phyloP scores from a whole-genome alignment of 345 rosid genomes.

The Cardamine resedifolia region DNA sequence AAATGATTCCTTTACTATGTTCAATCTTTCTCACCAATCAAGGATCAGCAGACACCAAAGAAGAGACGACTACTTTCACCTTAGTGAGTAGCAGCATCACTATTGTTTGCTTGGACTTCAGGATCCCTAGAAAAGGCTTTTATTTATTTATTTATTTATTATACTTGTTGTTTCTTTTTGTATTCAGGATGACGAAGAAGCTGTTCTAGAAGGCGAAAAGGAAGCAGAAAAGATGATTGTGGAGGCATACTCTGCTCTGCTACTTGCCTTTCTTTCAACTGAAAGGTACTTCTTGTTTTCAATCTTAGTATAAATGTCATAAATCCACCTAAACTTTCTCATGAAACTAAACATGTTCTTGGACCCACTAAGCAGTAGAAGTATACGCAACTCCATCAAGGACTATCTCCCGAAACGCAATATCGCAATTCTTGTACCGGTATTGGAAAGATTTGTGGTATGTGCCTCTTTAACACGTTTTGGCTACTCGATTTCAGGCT shows the following conservation, averaged over 20 bases:
- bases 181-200: slow-evolving; percentile 69
- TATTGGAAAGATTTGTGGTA: slow-evolving; percentile 99
- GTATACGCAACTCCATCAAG: slow-evolving; percentile 72
- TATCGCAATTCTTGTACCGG: slow-evolving; percentile 75
- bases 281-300: slow-evolving; percentile 59
- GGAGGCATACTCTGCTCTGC: slow-evolving; percentile 92
- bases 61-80: slow-evolving; percentile 49
- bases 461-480: slow-evolving; percentile 33
- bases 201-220: slow-evolving; percentile 84
- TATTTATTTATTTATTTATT: not conserved
- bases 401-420: slow-evolving; percentile 70
- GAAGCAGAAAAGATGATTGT: slow-evolving; percentile 99
- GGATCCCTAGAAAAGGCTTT: slow-evolving; percentile 1
- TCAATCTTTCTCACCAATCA: slow-evolving; percentile 85
- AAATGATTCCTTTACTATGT: slow-evolving; percentile 79
- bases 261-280: slow-evolving; percentile 96
- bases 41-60: slow-evolving; percentile 70
- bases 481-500: slow-evolving; percentile 10
- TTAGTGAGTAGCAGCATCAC: slow-evolving; percentile 58
- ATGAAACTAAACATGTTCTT: slow-evolving; percentile 19
- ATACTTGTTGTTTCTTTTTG: slow-evolving; percentile 2
- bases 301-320: not conserved
- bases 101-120: slow-evolving; percentile 16
- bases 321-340: slow-evolving; percentile 3
- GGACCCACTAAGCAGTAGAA: slow-evolving; percentile 54